A percentile compares a stretch with the other conserved stretches of the same genome.
These are phyloP conservation scores for Peribolospora kevripleyi DNA, from an alignment of 768 basidiomycete genomes.

Conservation along the genomic window DNA sequence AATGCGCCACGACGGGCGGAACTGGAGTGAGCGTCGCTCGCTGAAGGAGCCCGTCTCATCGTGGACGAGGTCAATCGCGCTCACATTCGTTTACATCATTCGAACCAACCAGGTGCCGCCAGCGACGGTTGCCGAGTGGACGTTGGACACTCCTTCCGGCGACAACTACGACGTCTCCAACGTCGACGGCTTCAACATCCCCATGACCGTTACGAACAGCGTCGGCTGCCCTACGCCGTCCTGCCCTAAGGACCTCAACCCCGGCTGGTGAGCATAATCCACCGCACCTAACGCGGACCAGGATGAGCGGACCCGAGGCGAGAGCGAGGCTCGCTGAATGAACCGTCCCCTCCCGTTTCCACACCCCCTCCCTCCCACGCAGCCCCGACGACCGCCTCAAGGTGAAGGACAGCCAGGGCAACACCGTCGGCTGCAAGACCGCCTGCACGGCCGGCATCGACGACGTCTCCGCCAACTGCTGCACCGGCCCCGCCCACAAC, in stretches of 20 bases:
- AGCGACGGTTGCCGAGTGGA: slow-evolving; percentile 8
- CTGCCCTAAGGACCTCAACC: neutral
- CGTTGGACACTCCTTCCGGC: neutral
- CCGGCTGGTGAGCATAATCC: too few relatives aligned
- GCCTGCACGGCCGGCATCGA: slow-evolving; percentile 10
- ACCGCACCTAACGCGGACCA: too few relatives aligned
- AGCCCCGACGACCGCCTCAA: neutral
- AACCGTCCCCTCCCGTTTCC: neutral
- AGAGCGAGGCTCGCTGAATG: neutral
- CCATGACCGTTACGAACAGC: slow-evolving; percentile 1
- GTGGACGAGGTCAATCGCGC: neutral
- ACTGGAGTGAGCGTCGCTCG: neutral
- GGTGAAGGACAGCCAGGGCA: slow-evolving; percentile 3
- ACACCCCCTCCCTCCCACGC: neutral
- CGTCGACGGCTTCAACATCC: slow-evolving; percentile 10
- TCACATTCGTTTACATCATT: neutral
- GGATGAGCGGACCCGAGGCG: too few relatives aligned
- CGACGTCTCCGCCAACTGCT: slow-evolving; percentile 7
- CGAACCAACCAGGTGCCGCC: slow-evolving; percentile 19
- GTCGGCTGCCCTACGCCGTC: neutral
- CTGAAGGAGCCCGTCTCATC: neutral
- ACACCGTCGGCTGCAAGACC: slow-evolving; percentile 13
- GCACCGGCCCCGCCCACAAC: slow-evolving; percentile 12
- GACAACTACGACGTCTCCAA: slow-evolving; percentile 3
- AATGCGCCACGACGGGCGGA: neutral